These are phyloP conservation scores for Oryza glaberrima DNA, from an alignment of 176 grass and related monocot genomes.

Conservation along the genomic window DNA sequence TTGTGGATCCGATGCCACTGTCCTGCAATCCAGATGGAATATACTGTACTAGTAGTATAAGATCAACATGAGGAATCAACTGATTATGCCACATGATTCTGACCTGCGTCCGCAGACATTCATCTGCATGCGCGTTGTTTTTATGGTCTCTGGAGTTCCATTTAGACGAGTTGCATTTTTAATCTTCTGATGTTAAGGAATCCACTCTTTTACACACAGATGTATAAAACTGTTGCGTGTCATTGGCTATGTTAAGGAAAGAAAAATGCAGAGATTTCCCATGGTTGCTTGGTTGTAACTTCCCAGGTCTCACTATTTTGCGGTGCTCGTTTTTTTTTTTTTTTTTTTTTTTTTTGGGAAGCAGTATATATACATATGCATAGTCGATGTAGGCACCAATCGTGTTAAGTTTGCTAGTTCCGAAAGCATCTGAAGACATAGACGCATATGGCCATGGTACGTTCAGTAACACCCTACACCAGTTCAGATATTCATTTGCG, in stretches of 20 bases:
- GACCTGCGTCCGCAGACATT: neutral
- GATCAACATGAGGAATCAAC: neutral
- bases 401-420: neutral
- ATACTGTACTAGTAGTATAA: neutral
- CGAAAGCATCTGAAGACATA: neutral
- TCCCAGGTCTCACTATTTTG: neutral
- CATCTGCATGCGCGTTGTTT: slow-evolving; percentile 17
- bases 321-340: neutral
- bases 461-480: slow-evolving; percentile 13
- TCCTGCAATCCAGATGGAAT: neutral
- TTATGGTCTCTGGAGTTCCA: slow-evolving; percentile 7
- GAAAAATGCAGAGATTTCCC: neutral
- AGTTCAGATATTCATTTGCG: neutral
- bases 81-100: slow-evolving; percentile 23
- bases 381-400: no score
- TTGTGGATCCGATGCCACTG: neutral
- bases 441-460: slow-evolving; percentile 32
- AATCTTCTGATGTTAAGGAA: neutral
- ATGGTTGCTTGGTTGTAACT: neutral
- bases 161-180: slow-evolving; percentile 16
- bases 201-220: slow-evolving; percentile 3
- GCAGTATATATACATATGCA: slow-evolving; percentile 10
- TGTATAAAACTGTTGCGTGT: neutral
- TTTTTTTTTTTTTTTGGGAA: neutral
- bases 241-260: neutral